A percentile compares a stretch with the other conserved stretches of the same genome.
Evolutionary conservation across 2,329 filamentous ascomycete genomes (phyloP).

Genomic region (Exophiala mesophila): DNA sequence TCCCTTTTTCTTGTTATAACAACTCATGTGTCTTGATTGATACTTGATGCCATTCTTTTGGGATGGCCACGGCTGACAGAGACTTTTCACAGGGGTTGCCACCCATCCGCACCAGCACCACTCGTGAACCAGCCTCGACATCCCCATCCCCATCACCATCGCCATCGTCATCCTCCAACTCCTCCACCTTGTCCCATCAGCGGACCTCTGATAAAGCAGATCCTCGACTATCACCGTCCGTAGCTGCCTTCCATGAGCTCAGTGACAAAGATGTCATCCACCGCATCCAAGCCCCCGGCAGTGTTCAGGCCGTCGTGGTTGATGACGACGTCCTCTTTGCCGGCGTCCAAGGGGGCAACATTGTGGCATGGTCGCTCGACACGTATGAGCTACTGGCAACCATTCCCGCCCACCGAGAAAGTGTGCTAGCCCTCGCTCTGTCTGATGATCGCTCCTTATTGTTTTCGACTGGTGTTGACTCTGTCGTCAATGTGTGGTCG

Average conservation of each 20-base stretch:
- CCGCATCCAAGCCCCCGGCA: slow-evolving; percentile 23
- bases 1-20: too few species aligned
- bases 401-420: slow-evolving; percentile 85
- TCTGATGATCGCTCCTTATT: slow-evolving; percentile 70
- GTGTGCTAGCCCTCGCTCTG: slow-evolving; percentile 78
- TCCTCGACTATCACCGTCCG: background rate
- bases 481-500: slow-evolving; percentile 91
- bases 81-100: background rate
- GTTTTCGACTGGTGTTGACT: slow-evolving; percentile 89
- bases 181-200: background rate
- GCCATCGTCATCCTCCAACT: too few species aligned
- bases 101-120: background rate
- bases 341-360: slow-evolving; percentile 88
- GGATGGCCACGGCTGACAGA: background rate
- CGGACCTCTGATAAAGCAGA: background rate
- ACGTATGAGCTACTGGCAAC: slow-evolving; percentile 76
- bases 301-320: slow-evolving; percentile 68
- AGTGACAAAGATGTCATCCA: slow-evolving; percentile 18
- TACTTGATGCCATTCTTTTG: too few species aligned
- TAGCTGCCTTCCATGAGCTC: background rate
- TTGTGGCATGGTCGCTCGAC: slow-evolving; percentile 81
- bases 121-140: too few species aligned
- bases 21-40: too few species aligned
- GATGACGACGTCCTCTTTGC: slow-evolving; percentile 80
- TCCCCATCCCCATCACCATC: too few species aligned